A percentile compares a stretch with the other conserved stretches of the same genome.
Evolutionary conservation across 2,329 filamentous ascomycete species (phyloP).

Genomic region (Fusarium tupiense): DNA sequence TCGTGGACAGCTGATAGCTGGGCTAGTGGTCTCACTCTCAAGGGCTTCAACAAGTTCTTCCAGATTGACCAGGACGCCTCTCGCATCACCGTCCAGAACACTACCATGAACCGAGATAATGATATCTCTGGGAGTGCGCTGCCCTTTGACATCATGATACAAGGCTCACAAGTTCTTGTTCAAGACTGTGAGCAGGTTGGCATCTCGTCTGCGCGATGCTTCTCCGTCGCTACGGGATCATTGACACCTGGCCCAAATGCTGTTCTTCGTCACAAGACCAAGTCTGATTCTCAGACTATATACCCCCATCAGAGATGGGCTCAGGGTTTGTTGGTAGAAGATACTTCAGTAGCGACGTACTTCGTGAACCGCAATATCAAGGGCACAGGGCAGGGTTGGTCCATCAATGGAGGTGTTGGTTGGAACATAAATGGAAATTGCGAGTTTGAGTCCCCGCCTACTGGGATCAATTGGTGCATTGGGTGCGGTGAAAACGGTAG

Average conservation of each 20-base stretch:
- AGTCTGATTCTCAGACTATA: slow-evolving; percentile 25
- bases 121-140: slow-evolving; percentile 18
- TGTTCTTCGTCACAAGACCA: slow-evolving; percentile 23
- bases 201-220: slow-evolving; percentile 3
- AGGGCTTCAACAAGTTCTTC: slow-evolving; percentile 35
- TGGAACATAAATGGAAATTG: slow-evolving; percentile 28
- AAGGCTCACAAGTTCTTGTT: slow-evolving; percentile 32
- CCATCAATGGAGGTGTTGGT: slow-evolving; percentile 36
- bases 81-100: slow-evolving; percentile 29
- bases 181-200: slow-evolving; percentile 33
- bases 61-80: slow-evolving; percentile 24
- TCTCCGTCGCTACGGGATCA: slow-evolving; percentile 29
- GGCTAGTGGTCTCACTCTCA: slow-evolving; percentile 17
- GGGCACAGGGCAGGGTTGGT: slow-evolving; percentile 37
- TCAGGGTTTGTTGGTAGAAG: slow-evolving; percentile 34
- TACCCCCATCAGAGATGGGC: slow-evolving; percentile 40
- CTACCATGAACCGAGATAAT: slow-evolving; percentile 19
- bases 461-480: slow-evolving; percentile 38
- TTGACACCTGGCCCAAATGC: slow-evolving; percentile 31
- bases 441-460: slow-evolving; percentile 26
- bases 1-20: slow-evolving; percentile 38
- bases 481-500: slow-evolving; percentile 2
- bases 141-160: slow-evolving; percentile 28
- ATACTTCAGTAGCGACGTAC: background rate
- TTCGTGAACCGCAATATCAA: slow-evolving; percentile 25